Conservation (phyloP, 306 rosid genomes). For the Begonia fuchsioides region DNA sequence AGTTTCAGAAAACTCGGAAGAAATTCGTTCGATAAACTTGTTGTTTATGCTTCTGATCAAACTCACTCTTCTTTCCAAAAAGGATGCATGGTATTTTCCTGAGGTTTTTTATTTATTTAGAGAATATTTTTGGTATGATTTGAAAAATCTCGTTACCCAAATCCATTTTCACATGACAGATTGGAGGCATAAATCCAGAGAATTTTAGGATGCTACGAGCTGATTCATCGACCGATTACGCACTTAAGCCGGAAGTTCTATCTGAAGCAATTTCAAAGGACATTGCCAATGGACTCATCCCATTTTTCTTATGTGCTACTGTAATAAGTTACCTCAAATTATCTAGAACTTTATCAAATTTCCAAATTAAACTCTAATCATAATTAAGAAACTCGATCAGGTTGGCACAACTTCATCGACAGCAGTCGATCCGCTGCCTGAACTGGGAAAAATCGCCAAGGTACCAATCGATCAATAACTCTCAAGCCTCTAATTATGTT, state of each 20-base stretch:
- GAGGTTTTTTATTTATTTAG: no score
- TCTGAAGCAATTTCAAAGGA: constrained; percentile 56
- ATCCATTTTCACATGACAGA: constrained; percentile 22
- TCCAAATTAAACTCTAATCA: no score
- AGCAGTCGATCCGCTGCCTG: no score
- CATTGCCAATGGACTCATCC: constrained; percentile 47
- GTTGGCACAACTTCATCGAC: no score
- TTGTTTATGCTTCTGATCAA: constrained; percentile 83
- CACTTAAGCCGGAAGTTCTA: constrained; percentile 54
- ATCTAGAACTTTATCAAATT: no score
- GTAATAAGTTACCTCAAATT: constrained; percentile 18
- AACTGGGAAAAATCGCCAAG: no score
- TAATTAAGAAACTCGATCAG: constrained; percentile 7
- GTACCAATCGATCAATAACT: no score
- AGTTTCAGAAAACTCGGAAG: constrained; percentile 41
- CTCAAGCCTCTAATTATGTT: no score
- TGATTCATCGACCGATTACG: constrained; percentile 52
- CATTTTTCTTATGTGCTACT: constrained; percentile 84
- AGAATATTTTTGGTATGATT: no score
- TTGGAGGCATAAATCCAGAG: constrained; percentile 69
- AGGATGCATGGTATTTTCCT: constrained; percentile 64
- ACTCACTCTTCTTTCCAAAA: constrained; percentile 64
- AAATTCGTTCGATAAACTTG: constrained; percentile 49
- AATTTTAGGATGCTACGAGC: constrained; percentile 68
- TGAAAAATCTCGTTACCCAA: no score